These are phyloP conservation scores for Camellia japonica DNA, from an alignment of 148 eudicot genomes.

Conservation along the genomic window DNA sequence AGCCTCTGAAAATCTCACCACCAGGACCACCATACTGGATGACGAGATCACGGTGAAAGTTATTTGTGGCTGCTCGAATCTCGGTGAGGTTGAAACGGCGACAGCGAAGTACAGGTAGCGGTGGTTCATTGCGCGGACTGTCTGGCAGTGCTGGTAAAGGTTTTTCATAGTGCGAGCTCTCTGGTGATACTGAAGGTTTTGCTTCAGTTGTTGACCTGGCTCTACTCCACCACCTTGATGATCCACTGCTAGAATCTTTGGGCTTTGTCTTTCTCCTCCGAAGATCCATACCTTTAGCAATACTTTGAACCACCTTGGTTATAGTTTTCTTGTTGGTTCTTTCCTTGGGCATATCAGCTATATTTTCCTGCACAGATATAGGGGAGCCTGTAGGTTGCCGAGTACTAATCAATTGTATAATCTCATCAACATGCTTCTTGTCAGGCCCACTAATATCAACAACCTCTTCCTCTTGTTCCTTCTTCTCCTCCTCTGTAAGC, in stretches of 20 bases:
- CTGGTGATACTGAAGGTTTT: too few species aligned
- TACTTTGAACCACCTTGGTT: not conserved
- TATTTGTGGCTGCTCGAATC: constrained; percentile 9
- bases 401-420: not conserved
- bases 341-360: not conserved
- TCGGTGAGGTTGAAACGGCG: not conserved
- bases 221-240: not conserved
- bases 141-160: not conserved
- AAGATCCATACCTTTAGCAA: not conserved
- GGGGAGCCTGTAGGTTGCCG: not conserved
- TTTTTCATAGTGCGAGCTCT: too few species aligned
- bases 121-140: too few species aligned
- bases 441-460: not conserved
- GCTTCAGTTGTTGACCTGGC: not conserved
- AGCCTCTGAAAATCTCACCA: constrained; percentile 10
- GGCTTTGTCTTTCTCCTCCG: not conserved
- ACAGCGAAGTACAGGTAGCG: not conserved
- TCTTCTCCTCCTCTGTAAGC: not conserved
- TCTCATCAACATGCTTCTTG: not conserved
- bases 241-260: not conserved
- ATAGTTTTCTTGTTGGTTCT: not conserved
- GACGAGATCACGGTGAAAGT: not conserved
- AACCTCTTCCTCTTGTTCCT: not conserved
- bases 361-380: not conserved
- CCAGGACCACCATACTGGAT: not conserved